Conservation (phyloP, 1,139 yeast genomes). For the Taiozyma onychis region DNA sequence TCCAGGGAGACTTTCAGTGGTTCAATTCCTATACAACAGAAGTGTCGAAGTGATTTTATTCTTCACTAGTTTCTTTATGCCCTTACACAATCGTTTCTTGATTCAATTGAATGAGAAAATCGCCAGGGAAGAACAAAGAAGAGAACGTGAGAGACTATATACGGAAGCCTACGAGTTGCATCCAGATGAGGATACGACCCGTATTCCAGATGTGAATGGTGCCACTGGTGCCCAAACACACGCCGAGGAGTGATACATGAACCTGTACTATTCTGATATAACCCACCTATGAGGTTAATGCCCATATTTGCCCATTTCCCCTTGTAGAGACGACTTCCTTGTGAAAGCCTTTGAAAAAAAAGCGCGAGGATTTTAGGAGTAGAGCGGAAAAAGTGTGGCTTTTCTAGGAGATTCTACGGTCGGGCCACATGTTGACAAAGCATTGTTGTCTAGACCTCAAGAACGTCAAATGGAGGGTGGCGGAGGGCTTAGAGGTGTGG, state of each 20-base stretch:
- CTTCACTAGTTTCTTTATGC: conserved; percentile 10
- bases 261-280: not conserved
- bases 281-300: not conserved
- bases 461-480: not conserved
- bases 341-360: not conserved
- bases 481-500: not conserved
- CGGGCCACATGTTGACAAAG: not conserved
- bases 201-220: conserved; percentile 1
- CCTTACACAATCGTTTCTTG: conserved; percentile 6
- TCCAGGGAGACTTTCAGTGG: not conserved
- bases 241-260: not conserved
- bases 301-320: not conserved
- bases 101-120: not conserved
- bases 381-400: not conserved
- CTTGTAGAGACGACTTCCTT: not conserved
- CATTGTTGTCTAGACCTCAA: not conserved
- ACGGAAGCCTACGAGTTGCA: not conserved
- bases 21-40: not conserved
- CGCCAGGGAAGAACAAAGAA: not conserved
- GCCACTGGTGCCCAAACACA: conserved; percentile 4
- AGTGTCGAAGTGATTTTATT: conserved; percentile 5
- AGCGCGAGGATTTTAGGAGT: not conserved
- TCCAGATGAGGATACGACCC: not conserved
- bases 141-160: conserved; percentile 1
- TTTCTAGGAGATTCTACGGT: not conserved